Evolutionary conservation across 2,329 filamentous ascomycete genomes (phyloP), one percentile per base, ranked within the genome.

Genomic region (Alternaria triticina): DNA sequence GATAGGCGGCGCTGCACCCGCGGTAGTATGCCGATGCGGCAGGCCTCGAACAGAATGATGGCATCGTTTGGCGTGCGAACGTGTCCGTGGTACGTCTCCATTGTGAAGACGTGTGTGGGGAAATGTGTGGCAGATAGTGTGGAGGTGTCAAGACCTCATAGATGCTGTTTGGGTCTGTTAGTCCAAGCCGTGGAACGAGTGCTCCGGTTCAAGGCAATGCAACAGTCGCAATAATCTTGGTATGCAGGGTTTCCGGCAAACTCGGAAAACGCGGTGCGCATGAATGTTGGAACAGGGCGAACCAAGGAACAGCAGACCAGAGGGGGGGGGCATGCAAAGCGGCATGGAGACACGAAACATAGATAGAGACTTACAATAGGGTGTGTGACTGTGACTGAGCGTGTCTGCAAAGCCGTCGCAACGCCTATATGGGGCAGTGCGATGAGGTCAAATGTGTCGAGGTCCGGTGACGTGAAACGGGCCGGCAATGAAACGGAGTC

Each of bases 21-120:
- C 28, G 96, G 96, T 51, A 98, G 84, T 52, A 97, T 85, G 58
- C 96, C 96, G 49, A 97, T 86, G 68, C 95, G 88, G 81, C 95
- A 99, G 64, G 96, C 96, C 82, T 98, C 96, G 78, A 99, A 98
- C n/a, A 99, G 86, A 78, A 97, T 94, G 83, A 99, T 97, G 72
- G 96, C 96, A 82, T 99, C 96, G 75, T 90, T 91, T 43, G 96
- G 95, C n/a, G 94, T 96, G 82, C 94, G 92, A 77, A 99, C 94
- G 79, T 93, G 91, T 66, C 96, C 96, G 83, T 95, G 88, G 79
- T 98, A 99, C 50, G 96, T 99, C 84, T 99, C 96, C 95, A 98
- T 98, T 52, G 65, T 40, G 64, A 54, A 23, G 59, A 55, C 55
- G 51, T 23, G 22, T 52, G 49, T 23, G 13, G 49, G 8, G 13